Base-by-base conservation (phyloP, 495 filamentous ascomycete species). In the Neurospora sp. region DNA sequence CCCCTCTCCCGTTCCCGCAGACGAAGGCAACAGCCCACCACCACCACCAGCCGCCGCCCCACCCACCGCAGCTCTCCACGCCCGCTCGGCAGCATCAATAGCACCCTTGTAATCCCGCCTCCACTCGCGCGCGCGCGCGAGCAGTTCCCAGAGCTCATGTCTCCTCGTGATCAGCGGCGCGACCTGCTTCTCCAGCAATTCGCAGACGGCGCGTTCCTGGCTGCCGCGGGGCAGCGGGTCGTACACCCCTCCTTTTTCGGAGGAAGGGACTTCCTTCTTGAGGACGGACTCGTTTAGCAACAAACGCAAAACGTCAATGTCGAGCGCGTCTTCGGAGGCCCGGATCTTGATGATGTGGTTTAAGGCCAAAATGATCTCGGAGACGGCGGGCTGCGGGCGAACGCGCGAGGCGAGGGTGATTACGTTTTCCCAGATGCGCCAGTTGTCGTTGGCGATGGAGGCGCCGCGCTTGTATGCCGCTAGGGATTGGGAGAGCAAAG, bases 361-460 rank as follows among this genome's bases (percentile, higher is more conserved):
- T 75, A 96, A 85, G 0, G 92, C 93, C 14, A 90, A 82, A 18
- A 97, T 81, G 23, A 97, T 84, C 48, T 97, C 93, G 2, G 84
- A 80, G 79, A 92, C 92, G 0, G 92, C 88, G 0, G 92, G 90
- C 27, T 31, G 1, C 1, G 54, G 94, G 0, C 86, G 86, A 18
- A 94, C 85, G 10, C 93, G 91, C 5, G 92, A 89, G 0, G 92
- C 91, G 46, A 99, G 90, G 3, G 92, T 93, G 69, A 98, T 87
- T 16, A 97, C 88, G 78, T 99, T 99, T 74, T 97, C 93, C 94
- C 94, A 98, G 75, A 99, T 97, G 73, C 93, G 89, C 86, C 89
- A 92, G 82, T 94, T 92, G 73, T 92, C 90, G 79, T 92, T 86
- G 41, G 96, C 94, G 31, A 96, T 87, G 16, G 86, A 84, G 3